Percentiles rank a stretch among this genome's conserved stretches.
Evolutionary conservation across 2,329 filamentous ascomycete species (phyloP).

Genomic region (Talaromyces marneffei): DNA sequence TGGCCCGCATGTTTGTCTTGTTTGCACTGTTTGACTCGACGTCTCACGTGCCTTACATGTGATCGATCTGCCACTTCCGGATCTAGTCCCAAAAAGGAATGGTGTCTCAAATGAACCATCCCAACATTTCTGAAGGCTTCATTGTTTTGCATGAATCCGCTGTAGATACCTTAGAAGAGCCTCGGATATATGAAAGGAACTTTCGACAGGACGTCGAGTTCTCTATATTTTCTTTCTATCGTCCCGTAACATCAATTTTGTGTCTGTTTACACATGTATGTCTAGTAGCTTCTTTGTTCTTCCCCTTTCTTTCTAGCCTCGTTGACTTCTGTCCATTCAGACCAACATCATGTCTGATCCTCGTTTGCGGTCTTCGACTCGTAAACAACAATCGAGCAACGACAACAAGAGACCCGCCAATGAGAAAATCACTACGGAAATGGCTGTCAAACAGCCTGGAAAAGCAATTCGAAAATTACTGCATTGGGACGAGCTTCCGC

Average conservation of each 20-base stretch:
- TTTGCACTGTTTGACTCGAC: slow-evolving; percentile 25
- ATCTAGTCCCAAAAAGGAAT: slow-evolving; percentile 2
- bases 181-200: neutral
- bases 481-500: slow-evolving; percentile 48
- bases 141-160: neutral
- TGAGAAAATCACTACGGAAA: slow-evolving; percentile 21
- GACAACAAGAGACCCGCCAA: slow-evolving; percentile 17
- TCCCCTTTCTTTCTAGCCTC: neutral
- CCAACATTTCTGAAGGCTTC: slow-evolving; percentile 12
- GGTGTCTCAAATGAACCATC: neutral
- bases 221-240: neutral
- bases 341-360: slow-evolving; percentile 9
- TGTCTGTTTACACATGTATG: neutral
- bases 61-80: neutral
- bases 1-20: slow-evolving; percentile 24
- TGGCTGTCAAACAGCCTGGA: slow-evolving; percentile 26
- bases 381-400: slow-evolving; percentile 18
- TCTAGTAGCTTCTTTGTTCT: slow-evolving; percentile 9
- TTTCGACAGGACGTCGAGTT: neutral
- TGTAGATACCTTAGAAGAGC: neutral
- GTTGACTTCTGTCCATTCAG: slow-evolving; percentile 6
- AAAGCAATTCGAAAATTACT: slow-evolving; percentile 33
- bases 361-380: slow-evolving; percentile 29
- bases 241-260: neutral
- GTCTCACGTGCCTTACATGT: slow-evolving; percentile 12